These are phyloP conservation scores for Umbelopsis vinacea DNA, from an alignment of 192 early-diverging fungal species.

Conservation along the genomic window DNA sequence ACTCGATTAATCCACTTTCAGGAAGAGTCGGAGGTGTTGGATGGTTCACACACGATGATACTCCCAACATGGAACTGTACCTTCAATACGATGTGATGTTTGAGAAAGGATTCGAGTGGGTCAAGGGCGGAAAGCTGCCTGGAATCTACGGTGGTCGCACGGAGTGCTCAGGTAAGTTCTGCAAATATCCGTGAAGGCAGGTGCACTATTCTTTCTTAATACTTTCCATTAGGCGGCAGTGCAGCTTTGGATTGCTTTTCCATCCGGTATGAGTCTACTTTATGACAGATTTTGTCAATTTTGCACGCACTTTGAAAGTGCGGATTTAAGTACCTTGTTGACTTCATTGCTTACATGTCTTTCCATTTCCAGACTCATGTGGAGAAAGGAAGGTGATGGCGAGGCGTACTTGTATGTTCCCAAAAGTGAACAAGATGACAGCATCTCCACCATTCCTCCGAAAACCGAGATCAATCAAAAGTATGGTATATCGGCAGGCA, in stretches of 20 bases:
- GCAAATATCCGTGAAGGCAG: background rate
- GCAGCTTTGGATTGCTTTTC: slow-evolving; percentile 61
- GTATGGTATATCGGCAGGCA: slow-evolving; percentile 57
- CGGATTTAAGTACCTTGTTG: no score
- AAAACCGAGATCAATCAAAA: slow-evolving; percentile 47
- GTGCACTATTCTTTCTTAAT: no score
- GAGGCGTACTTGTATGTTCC: slow-evolving; percentile 61
- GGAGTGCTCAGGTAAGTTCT: slow-evolving; percentile 43
- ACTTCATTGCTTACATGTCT: background rate
- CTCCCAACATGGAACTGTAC: background rate
- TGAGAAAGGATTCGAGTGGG: slow-evolving; percentile 54
- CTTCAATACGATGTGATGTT: slow-evolving; percentile 54
- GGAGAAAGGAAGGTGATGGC: slow-evolving; percentile 50
- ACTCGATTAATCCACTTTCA: slow-evolving; percentile 29
- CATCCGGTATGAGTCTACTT: slow-evolving; percentile 39
- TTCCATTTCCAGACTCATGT: slow-evolving; percentile 42
- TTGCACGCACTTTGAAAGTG: no score
- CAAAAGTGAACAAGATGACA: slow-evolving; percentile 25
- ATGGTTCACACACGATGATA: background rate
- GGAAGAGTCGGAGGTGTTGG: slow-evolving; percentile 28
- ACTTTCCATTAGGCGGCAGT: slow-evolving; percentile 42
- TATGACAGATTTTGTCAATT: no score
- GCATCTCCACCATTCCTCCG: slow-evolving; percentile 42
- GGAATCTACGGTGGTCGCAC: slow-evolving; percentile 54
- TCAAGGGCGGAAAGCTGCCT: slow-evolving; percentile 62